Conservation (phyloP, 2,329 filamentous ascomycete species). For the Ceratocystis lukuohia region DNA sequence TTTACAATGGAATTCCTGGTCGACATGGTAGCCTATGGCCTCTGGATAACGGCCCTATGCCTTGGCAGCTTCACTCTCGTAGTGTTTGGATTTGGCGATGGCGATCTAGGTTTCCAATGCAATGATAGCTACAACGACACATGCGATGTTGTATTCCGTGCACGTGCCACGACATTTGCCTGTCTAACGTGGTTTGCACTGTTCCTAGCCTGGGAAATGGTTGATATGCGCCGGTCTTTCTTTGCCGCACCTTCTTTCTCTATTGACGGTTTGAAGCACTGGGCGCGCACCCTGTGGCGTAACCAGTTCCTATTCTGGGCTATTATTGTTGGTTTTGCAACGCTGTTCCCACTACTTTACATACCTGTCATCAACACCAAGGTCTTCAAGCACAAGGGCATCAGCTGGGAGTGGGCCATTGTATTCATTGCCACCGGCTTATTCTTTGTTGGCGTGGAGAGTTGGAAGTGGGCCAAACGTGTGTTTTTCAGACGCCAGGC, state of each 20-base stretch:
- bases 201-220: constrained; percentile 68
- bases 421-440: constrained; percentile 40
- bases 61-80: constrained; percentile 50
- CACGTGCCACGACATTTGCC: constrained; percentile 59
- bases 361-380: constrained; percentile 45
- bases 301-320: constrained; percentile 61
- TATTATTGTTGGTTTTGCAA: constrained; percentile 36
- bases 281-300: constrained; percentile 53
- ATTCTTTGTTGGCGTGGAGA: constrained; percentile 46
- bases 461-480: constrained; percentile 47
- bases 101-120: constrained; percentile 44
- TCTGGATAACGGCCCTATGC: constrained; percentile 54
- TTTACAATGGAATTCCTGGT: constrained; percentile 53
- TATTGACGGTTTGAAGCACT: constrained; percentile 31
- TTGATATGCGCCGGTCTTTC: constrained; percentile 58
- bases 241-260: constrained; percentile 52
- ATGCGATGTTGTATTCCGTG: constrained; percentile 55
- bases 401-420: constrained; percentile 50
- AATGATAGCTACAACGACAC: constrained; percentile 41
- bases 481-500: constrained; percentile 27
- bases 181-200: constrained; percentile 64
- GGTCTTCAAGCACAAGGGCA: constrained; percentile 48
- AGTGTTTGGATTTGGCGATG: constrained; percentile 48
- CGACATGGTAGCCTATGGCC: constrained; percentile 54
- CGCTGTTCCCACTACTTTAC: constrained; percentile 41